Conservation (phyloP, 2,329 filamentous ascomycete genomes). For the Cercospora nicotianae region DNA sequence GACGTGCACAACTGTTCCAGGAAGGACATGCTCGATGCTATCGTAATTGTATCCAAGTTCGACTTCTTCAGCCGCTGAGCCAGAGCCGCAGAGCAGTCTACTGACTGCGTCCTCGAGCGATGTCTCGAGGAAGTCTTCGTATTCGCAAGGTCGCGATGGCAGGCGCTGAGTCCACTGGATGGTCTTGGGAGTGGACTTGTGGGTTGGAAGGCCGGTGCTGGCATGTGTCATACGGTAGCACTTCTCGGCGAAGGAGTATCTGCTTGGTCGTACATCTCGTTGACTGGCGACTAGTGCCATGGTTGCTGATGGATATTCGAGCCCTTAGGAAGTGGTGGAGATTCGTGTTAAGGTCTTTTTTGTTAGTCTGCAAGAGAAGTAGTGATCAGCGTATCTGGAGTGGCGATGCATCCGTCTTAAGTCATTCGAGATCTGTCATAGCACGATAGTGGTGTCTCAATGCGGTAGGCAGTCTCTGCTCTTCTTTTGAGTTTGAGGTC, state of each 20-base stretch:
- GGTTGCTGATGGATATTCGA: background rate
- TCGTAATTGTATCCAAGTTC: slow-evolving; percentile 25
- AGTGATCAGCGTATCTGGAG: background rate
- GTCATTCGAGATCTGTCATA: background rate
- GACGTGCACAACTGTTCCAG: slow-evolving; percentile 11
- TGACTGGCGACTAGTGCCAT: background rate
- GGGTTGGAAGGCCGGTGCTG: background rate
- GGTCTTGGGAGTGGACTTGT: slow-evolving; percentile 4
- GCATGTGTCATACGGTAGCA: slow-evolving; percentile 17
- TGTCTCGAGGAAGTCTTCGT: slow-evolving; percentile 23
- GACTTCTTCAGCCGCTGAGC: slow-evolving; percentile 19
- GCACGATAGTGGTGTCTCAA: background rate
- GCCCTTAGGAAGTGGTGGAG: background rate
- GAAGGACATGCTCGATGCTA: slow-evolving; percentile 11
- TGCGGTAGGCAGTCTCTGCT: background rate
- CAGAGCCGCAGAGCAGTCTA: slow-evolving; percentile 20
- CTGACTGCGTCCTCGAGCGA: slow-evolving; percentile 21
- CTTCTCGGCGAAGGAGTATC: slow-evolving; percentile 16
- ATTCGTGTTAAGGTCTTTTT: background rate
- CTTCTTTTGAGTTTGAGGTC: background rate
- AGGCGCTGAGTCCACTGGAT: slow-evolving; percentile 22
- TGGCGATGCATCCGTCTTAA: background rate
- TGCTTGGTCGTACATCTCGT: background rate
- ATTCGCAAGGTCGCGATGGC: slow-evolving; percentile 6
- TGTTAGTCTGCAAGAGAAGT: background rate